phyloP scores from a whole-genome alignment of 306 rosid genomes.

The Medicago truncatula region DNA sequence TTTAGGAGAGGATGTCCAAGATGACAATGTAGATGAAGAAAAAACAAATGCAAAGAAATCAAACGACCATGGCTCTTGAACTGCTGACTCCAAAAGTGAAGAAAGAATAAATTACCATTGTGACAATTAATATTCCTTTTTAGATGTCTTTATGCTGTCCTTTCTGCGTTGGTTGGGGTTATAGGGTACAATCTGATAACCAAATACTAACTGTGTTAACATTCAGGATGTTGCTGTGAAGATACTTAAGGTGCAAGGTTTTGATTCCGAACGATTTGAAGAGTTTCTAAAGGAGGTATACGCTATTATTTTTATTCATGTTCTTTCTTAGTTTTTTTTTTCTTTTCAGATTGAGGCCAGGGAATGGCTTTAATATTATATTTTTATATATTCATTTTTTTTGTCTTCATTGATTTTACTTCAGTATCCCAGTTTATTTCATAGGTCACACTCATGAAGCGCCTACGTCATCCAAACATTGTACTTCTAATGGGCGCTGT shows the following conservation, averaged over 20 bases:
- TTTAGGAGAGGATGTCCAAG: slow-evolving; percentile 1
- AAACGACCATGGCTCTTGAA: background rate
- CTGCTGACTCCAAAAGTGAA: slow-evolving; percentile 20
- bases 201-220: slow-evolving; percentile 38
- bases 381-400: background rate
- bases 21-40: slow-evolving; percentile 8
- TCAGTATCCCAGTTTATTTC: slow-evolving; percentile 46
- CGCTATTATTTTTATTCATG: slow-evolving; percentile 3
- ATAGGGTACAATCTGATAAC: slow-evolving; percentile 5
- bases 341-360: background rate
- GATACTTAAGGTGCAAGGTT: slow-evolving; percentile 87
- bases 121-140: slow-evolving; percentile 15
- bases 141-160: slow-evolving; percentile 34
- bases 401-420: slow-evolving; percentile 20
- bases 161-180: slow-evolving; percentile 12
- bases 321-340: slow-evolving; percentile 7
- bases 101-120: slow-evolving; percentile 3
- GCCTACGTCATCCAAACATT: slow-evolving; percentile 90
- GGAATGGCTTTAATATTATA: slow-evolving; percentile 21
- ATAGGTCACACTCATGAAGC: slow-evolving; percentile 91
- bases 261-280: slow-evolving; percentile 67
- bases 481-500: slow-evolving; percentile 99
- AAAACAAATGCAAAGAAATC: background rate
- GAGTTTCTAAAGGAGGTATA: slow-evolving; percentile 89
- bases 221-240: slow-evolving; percentile 95